Evolutionary conservation across 805 yeast species (phyloP), one percentile per base, ranked within the genome.

Genomic region (Candida multigemmis): DNA sequence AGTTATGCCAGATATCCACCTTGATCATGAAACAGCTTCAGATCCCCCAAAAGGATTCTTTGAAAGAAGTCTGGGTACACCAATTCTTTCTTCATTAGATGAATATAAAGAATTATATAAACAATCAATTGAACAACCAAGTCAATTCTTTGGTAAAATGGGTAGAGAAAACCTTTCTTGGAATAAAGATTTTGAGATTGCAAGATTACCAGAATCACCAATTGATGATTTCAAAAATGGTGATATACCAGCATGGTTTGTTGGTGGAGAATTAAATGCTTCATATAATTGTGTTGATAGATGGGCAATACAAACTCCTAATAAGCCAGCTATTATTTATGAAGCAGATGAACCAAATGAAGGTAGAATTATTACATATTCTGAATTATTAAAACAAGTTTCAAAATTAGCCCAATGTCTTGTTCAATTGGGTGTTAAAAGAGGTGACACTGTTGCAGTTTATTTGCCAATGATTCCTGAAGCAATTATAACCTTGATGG

Each of bases 391-490:
- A 47, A 72, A 76, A 46, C 77, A 84, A 40, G 96, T 89, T 23
- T 77, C 81, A 39, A 77, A 80, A 48, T 76, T 86, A 42, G 95
- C 97, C 8, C 87, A 81, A 42, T 79, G 84, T 22, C 70, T 91
- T 51, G 63, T 70, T 37, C 68, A 77, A 32, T 76, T 86, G 72
- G 98, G 98, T 31, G 89, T 89, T 41, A 63, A 68, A 42, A 83
- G 84, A 57, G 98, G 98, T 49, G 98, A 89, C 50, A 82, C 94
- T 15, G 97, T 89, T 32, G 97, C 96, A 26, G 82, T 89, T 33
- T 89, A 89, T 59, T 64, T 89, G 52, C 98, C 98, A 48, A 89
- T 91, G 98, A 87, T 87, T 35, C 94, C 97, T 26, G 95, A 87
- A 61, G 96, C 96, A 12, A 65, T 91, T 35, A 74, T 91, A 31